These are phyloP conservation scores for Pseudozyma hubeiensis DNA, from an alignment of 1,284 basidiomycete genomes.

Conservation along the genomic window DNA sequence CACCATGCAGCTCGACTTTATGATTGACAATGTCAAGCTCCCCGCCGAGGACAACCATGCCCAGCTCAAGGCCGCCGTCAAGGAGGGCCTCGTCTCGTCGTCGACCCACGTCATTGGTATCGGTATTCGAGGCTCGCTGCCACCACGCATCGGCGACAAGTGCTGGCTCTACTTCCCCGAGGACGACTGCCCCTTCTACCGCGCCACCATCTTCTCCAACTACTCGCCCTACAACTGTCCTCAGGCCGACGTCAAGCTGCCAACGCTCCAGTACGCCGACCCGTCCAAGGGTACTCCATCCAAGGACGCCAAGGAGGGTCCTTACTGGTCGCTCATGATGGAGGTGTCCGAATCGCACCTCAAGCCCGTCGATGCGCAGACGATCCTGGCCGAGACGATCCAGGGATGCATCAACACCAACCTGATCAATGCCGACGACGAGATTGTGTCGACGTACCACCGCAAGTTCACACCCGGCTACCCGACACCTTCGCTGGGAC, in stretches of 20 bases:
- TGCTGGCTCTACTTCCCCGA: slow-evolving; percentile 72
- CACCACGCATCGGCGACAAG: slow-evolving; percentile 73
- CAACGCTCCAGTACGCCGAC: slow-evolving; percentile 72
- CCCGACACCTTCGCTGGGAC: slow-evolving; percentile 71
- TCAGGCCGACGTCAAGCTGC: slow-evolving; percentile 68
- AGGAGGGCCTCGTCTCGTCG: slow-evolving; percentile 71
- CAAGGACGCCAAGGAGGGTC: slow-evolving; percentile 69
- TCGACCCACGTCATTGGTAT: slow-evolving; percentile 73
- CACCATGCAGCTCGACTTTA: slow-evolving; percentile 71
- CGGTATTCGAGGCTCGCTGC: slow-evolving; percentile 71
- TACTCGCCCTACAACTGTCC: slow-evolving; percentile 73
- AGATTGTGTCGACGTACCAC: slow-evolving; percentile 73
- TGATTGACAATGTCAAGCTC: slow-evolving; percentile 70
- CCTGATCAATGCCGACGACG: slow-evolving; percentile 71
- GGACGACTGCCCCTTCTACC: slow-evolving; percentile 73
- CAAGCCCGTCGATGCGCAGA: slow-evolving; percentile 72
- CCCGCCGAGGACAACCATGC: slow-evolving; percentile 67
- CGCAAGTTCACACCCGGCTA: slow-evolving; percentile 71
- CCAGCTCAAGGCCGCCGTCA: slow-evolving; percentile 68
- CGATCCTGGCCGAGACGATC: slow-evolving; percentile 71
- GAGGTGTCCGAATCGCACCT: slow-evolving; percentile 72
- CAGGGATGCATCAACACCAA: slow-evolving; percentile 72
- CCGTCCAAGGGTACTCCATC: slow-evolving; percentile 69
- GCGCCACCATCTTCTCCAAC: slow-evolving; percentile 74
- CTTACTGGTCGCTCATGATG: slow-evolving; percentile 72